A percentile compares a stretch with the other conserved stretches of the same genome.
Evolutionary conservation across 108 stramenopile genomes (phyloP).

Genomic region (Stephanodiscus triporus): DNA sequence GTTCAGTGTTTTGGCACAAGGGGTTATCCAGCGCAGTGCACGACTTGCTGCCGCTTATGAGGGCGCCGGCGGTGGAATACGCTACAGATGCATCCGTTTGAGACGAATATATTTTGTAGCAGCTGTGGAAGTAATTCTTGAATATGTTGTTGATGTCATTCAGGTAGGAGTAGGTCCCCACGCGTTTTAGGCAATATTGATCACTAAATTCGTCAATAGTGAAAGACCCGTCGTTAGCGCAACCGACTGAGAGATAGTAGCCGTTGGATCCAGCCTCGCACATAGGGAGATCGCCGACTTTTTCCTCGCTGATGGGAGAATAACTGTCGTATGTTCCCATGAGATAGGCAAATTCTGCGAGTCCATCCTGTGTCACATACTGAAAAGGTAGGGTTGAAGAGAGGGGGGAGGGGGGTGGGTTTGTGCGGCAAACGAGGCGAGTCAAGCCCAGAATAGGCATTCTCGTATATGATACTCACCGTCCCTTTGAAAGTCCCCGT

Average conservation of each 20-base stretch:
- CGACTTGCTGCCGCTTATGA: conserved; percentile 58
- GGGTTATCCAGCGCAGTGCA: conserved; percentile 63
- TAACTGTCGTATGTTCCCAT: conserved; percentile 60
- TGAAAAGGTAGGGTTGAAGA: conserved; percentile 22
- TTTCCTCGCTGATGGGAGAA: conserved; percentile 41
- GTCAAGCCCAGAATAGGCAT: background rate
- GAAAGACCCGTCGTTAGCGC: conserved; percentile 63
- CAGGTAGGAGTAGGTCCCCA: conserved; percentile 61
- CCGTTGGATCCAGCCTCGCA: conserved; percentile 66
- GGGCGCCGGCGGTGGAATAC: conserved; percentile 54
- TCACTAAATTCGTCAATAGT: conserved; percentile 74
- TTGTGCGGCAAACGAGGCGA: background rate
- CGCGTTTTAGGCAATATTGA: conserved; percentile 67
- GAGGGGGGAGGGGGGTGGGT: background rate
- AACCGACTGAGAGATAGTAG: conserved; percentile 72
- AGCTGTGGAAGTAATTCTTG: conserved; percentile 46
- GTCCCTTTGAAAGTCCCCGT: conserved; percentile 66
- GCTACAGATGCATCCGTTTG: conserved; percentile 38
- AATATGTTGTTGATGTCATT: conserved; percentile 60
- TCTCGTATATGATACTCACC: conserved; percentile 49
- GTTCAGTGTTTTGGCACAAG: conserved; percentile 53
- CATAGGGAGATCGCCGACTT: conserved; percentile 57
- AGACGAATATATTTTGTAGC: conserved; percentile 41
- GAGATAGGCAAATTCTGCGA: conserved; percentile 73
- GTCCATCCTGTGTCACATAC: conserved; percentile 74